Percentiles rank a stretch among this genome's conserved stretches.
Evolutionary conservation across 106 monocot genomes (phyloP).

Genomic region (Narthecium ossifragum): DNA sequence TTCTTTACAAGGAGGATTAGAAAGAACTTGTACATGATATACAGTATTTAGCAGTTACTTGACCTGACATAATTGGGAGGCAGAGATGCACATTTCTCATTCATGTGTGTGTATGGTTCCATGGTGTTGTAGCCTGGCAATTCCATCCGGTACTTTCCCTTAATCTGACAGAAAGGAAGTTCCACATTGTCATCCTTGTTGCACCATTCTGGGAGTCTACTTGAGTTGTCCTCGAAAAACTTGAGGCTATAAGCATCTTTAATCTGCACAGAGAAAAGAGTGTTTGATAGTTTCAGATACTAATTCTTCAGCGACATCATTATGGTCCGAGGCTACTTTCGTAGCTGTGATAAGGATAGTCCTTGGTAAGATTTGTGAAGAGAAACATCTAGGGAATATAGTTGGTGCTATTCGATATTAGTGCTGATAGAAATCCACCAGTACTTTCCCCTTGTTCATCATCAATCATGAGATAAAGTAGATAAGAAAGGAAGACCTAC

Average conservation of each 20-base stretch:
- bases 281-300: background rate
- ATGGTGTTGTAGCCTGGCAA: conserved; percentile 79
- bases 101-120: conserved; percentile 80
- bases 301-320: no score
- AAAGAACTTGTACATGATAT: no score
- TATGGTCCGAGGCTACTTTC: no score
- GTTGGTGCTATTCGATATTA: no score
- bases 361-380: no score
- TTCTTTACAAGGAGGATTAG: no score
- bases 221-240: conserved; percentile 69
- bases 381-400: no score
- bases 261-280: conserved; percentile 31
- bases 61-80: conserved; percentile 63
- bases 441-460: no score
- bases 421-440: no score
- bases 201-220: conserved; percentile 83
- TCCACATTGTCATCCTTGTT: conserved; percentile 60
- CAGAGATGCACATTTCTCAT: conserved; percentile 80
- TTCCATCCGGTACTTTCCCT: conserved; percentile 83
- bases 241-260: conserved; percentile 93
- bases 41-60: conserved; percentile 46
- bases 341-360: no score
- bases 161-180: conserved; percentile 89
- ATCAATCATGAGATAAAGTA: no score
- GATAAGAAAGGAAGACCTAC: no score